phyloP scores from a whole-genome alignment of 345 rosid species.

The Reutealis trisperma region DNA sequence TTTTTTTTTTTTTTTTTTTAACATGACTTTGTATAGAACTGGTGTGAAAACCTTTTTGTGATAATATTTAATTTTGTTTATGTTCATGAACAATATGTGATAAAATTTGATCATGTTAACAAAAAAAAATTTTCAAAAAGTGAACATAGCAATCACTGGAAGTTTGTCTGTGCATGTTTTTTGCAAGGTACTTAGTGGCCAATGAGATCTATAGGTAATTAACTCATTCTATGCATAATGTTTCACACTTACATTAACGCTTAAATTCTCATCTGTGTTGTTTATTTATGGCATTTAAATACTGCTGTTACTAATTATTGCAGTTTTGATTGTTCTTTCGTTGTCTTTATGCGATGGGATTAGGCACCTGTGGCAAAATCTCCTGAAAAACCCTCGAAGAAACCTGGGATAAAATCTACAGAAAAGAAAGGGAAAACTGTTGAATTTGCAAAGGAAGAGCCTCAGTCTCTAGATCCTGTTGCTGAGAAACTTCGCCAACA shows the following conservation, averaged over 20 bases:
- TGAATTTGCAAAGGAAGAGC: constrained; percentile 39
- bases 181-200: not conserved
- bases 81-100: not conserved
- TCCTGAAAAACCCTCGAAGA: constrained; percentile 43
- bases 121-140: not conserved
- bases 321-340: not conserved
- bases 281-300: not conserved
- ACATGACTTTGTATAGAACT: not conserved
- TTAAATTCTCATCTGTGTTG: not conserved
- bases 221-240: not conserved
- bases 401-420: constrained; percentile 46
- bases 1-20: no score
- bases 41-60: not conserved
- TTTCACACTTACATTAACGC: not conserved
- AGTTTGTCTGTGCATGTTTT: not conserved
- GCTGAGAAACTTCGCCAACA: constrained; percentile 80
- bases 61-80: no score
- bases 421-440: constrained; percentile 59
- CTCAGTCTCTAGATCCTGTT: constrained; percentile 56
- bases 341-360: not conserved
- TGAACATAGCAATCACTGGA: not conserved
- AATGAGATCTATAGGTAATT: not conserved
- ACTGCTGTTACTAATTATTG: not conserved
- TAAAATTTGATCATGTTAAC: not conserved
- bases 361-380: constrained; percentile 50